phyloP scores from a whole-genome alignment of 1,139 yeast genomes.

The Hansenula anomala region DNA sequence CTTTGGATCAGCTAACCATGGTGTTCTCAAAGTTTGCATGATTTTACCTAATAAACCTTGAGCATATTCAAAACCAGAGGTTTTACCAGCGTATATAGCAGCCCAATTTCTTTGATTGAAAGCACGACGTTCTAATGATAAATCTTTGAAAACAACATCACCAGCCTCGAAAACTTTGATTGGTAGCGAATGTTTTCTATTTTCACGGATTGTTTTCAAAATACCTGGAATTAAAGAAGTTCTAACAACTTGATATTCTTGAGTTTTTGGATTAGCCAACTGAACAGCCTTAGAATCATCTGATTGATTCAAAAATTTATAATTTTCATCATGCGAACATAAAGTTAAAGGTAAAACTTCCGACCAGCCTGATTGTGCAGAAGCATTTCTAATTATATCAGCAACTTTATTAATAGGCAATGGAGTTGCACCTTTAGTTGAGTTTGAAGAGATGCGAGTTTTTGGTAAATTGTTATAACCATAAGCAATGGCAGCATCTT shows the following conservation, averaged over 20 bases:
- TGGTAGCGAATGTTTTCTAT: slow-evolving; percentile 93
- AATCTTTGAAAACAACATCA: slow-evolving; percentile 87
- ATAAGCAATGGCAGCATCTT: slow-evolving; percentile 95
- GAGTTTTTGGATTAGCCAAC: slow-evolving; percentile 93
- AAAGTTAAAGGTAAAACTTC: slow-evolving; percentile 95
- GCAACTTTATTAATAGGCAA: slow-evolving; percentile 87
- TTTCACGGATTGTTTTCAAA: slow-evolving; percentile 91
- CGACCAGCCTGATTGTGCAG: slow-evolving; percentile 93
- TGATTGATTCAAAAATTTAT: slow-evolving; percentile 67
- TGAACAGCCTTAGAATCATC: slow-evolving; percentile 85
- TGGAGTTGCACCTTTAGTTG: slow-evolving; percentile 75
- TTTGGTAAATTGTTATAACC: slow-evolving; percentile 87
- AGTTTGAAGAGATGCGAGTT: slow-evolving; percentile 75
- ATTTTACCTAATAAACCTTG: slow-evolving; percentile 94
- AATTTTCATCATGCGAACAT: slow-evolving; percentile 96
- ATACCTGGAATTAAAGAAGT: slow-evolving; percentile 92
- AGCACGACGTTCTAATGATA: slow-evolving; percentile 79
- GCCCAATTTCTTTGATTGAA: slow-evolving; percentile 92
- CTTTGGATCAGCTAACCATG: slow-evolving; percentile 64
- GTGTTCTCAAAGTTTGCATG: slow-evolving; percentile 93
- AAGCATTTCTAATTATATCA: slow-evolving; percentile 85
- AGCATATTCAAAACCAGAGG: slow-evolving; percentile 89
- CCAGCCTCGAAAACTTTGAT: slow-evolving; percentile 93
- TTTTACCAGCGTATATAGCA: slow-evolving; percentile 90
- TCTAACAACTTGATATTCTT: slow-evolving; percentile 96